These are phyloP conservation scores for Linderina pennispora DNA, from an alignment of 192 early-diverging fungal species.

Conservation along the genomic window DNA sequence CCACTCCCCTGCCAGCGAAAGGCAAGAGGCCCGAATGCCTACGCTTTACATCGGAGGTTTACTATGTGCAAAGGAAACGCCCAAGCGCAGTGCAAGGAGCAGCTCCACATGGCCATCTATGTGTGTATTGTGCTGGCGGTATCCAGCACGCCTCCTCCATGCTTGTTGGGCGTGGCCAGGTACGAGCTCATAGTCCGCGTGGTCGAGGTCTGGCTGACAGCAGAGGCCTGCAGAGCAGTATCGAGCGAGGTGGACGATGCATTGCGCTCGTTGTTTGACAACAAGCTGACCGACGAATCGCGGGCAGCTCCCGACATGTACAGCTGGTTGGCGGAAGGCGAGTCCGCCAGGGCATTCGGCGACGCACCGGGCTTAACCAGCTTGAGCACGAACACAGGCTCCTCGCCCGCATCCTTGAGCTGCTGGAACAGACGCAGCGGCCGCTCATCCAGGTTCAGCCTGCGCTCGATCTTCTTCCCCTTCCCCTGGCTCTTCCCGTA, in stretches of 20 bases:
- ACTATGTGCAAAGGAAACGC: no score
- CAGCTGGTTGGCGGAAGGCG: neutral
- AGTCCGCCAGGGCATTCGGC: neutral
- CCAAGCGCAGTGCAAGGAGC: no score
- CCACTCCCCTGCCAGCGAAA: no score
- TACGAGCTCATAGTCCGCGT: no score
- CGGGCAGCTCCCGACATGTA: neutral
- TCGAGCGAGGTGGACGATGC: slow-evolving; percentile 42
- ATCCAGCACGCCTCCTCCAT: no score
- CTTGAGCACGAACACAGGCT: slow-evolving; percentile 69
- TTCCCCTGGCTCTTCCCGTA: slow-evolving; percentile 50
- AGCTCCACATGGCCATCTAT: no score
- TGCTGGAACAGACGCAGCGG: slow-evolving; percentile 62
- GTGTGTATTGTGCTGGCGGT: no score
- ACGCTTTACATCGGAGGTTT: no score
- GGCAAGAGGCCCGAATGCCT: no score
- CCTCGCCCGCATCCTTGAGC: slow-evolving; percentile 61
- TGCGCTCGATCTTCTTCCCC: slow-evolving; percentile 57
- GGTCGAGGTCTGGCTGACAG: no score
- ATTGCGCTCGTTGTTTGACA: slow-evolving; percentile 36
- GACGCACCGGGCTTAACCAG: slow-evolving; percentile 32
- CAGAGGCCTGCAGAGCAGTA: no score
- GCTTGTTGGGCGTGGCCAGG: no score
- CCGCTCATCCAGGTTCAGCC: slow-evolving; percentile 71
- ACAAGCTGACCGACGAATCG: slow-evolving; percentile 33